Evolutionary conservation across 192 early-diverging fungal species (phyloP).

Genomic region (Podila verticillata): DNA sequence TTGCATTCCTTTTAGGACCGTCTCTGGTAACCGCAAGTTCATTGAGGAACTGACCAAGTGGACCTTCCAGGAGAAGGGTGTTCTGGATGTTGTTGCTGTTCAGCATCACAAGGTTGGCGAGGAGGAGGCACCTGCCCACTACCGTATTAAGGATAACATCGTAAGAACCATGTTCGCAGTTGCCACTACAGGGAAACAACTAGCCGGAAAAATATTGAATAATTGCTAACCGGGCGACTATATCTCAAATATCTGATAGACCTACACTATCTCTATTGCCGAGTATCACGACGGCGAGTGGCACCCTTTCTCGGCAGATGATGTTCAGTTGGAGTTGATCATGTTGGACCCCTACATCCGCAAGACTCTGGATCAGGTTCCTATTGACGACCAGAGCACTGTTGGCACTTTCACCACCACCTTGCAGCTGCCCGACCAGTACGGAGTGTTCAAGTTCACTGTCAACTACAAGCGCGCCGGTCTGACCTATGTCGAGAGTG

Average conservation of each 20-base stretch:
- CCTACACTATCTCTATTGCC: conserved; percentile 81
- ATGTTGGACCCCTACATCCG: conserved; percentile 99
- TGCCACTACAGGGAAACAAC: neutral
- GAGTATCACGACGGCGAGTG: conserved; percentile 84
- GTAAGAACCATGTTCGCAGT: conserved; percentile 54
- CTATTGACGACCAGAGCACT: conserved; percentile 33
- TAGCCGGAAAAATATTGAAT: neutral
- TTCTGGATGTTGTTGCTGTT: conserved; percentile 75
- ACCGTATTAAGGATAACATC: conserved; percentile 94
- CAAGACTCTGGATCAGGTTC: conserved; percentile 67
- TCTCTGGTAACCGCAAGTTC: conserved; percentile 80
- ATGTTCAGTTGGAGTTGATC: conserved; percentile 91
- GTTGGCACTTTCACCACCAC: conserved; percentile 55
- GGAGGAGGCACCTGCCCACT: conserved; percentile 74
- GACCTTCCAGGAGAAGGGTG: conserved; percentile 93
- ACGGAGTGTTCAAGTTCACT: conserved; percentile 97
- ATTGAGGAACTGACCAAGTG: conserved; percentile 81
- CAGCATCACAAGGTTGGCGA: conserved; percentile 76
- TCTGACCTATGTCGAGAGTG: conserved; percentile 74
- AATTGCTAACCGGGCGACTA: neutral
- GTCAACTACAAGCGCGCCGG: conserved; percentile 94
- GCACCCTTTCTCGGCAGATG: conserved; percentile 82
- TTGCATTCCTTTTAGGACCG: conserved; percentile 12
- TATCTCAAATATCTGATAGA: conserved; percentile 53
- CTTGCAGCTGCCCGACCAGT: conserved; percentile 86